Percentiles rank a stretch among this genome's conserved stretches.
Conservation (phyloP, 495 filamentous ascomycete species). For the Xylaria venustula region DNA sequence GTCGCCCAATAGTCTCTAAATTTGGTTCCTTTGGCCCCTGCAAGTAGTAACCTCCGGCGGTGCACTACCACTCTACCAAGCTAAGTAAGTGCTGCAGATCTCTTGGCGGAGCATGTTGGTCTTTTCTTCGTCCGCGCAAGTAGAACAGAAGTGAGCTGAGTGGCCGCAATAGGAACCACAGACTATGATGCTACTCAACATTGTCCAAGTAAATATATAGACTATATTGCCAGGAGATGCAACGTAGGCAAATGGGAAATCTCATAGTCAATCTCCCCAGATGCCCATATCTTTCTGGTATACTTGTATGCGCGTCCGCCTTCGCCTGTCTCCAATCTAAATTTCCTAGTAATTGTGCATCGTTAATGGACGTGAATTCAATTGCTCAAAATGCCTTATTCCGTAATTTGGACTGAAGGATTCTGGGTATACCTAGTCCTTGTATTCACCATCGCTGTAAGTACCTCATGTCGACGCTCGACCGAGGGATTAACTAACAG, state of each 20-base stretch:
- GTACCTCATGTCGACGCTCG: background rate
- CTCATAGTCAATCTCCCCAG: background rate
- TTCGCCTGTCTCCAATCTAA: background rate
- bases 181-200: no score
- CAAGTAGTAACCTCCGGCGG: background rate
- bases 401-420: background rate
- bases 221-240: background rate
- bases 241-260: background rate
- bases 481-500: background rate
- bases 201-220: background rate
- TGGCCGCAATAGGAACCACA: no score
- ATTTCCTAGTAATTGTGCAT: no score
- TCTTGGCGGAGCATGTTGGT: background rate
- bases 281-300: background rate
- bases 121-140: no score
- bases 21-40: no score
- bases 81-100: background rate
- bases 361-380: background rate
- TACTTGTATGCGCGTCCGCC: background rate
- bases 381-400: background rate
- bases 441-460: background rate
- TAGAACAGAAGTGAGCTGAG: no score
- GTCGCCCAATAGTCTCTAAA: background rate
- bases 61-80: background rate
- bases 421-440: background rate